phyloP scores from a whole-genome alignment of 208 protist genomes.

The Crithidia mellificae region DNA sequence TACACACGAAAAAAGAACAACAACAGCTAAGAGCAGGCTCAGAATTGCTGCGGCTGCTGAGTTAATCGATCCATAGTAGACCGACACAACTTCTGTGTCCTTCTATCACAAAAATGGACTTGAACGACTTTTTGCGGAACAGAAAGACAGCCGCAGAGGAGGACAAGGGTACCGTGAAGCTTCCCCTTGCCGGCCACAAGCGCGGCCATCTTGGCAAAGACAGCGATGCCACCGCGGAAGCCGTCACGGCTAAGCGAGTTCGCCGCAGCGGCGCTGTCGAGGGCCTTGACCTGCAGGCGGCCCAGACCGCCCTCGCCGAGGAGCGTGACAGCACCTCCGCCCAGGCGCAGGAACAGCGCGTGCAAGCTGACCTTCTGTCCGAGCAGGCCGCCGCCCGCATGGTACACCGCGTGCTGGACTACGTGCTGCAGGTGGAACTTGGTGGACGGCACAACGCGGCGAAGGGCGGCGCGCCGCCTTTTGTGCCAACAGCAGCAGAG shows the following conservation, averaged over 20 bases:
- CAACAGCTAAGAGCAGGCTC: too few relatives aligned
- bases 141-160: conserved; percentile 54
- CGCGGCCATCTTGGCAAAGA: conserved; percentile 10
- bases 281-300: conserved; percentile 31
- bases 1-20: too few relatives aligned
- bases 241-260: not conserved
- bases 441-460: conserved; percentile 65
- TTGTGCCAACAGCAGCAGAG: conserved; percentile 23
- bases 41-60: too few relatives aligned
- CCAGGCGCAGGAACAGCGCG: conserved; percentile 26
- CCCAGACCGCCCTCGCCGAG: conserved; percentile 31
- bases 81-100: too few relatives aligned
- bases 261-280: conserved; percentile 27
- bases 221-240: not conserved
- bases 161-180: conserved; percentile 8
- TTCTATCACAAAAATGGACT: conserved; percentile 31
- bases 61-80: too few relatives aligned
- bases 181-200: conserved; percentile 35
- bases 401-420: conserved; percentile 59
- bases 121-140: conserved; percentile 55
- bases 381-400: conserved; percentile 38
- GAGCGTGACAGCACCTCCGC: conserved; percentile 28
- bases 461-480: conserved; percentile 31
- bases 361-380: conserved; percentile 26
- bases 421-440: conserved; percentile 56